phyloP scores from a whole-genome alignment of 345 rosid species.

The Acer campestre region DNA sequence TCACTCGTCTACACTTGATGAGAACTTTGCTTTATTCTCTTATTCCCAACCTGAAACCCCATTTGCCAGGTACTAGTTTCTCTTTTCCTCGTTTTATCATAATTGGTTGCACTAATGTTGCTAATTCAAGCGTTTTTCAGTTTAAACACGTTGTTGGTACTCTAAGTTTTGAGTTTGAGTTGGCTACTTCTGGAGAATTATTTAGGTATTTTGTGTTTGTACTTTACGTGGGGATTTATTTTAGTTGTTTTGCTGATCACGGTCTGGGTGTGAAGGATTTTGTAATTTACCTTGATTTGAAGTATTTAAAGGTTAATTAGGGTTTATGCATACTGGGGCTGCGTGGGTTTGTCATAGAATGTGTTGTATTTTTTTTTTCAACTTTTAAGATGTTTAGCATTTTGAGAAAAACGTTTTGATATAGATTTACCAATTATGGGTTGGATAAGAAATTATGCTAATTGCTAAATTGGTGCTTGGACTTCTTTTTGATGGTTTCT shows the following conservation, averaged over 20 bases:
- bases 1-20: constrained; percentile 81
- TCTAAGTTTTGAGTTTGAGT: not conserved
- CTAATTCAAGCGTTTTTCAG: not conserved
- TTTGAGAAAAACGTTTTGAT: not conserved
- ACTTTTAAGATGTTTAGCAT: not conserved
- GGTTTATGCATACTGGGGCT: not conserved
- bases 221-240: not conserved
- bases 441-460: not conserved
- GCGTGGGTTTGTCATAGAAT: not conserved
- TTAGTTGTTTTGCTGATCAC: not conserved
- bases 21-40: constrained; percentile 79
- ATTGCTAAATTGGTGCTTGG: not conserved
- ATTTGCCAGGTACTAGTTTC: constrained; percentile 58
- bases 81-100: not conserved
- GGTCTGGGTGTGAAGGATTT: not conserved
- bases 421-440: not conserved
- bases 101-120: not conserved
- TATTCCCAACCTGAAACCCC: constrained; percentile 74
- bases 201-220: not conserved
- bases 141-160: not conserved
- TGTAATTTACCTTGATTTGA: not conserved
- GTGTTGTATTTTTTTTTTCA: not conserved
- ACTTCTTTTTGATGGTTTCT: not conserved
- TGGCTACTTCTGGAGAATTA: not conserved
- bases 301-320: not conserved